A percentile compares a stretch with the other conserved stretches of the same genome.
phyloP scores from a whole-genome alignment of 73 alveolate species.

The Paramecium biaurelia region DNA sequence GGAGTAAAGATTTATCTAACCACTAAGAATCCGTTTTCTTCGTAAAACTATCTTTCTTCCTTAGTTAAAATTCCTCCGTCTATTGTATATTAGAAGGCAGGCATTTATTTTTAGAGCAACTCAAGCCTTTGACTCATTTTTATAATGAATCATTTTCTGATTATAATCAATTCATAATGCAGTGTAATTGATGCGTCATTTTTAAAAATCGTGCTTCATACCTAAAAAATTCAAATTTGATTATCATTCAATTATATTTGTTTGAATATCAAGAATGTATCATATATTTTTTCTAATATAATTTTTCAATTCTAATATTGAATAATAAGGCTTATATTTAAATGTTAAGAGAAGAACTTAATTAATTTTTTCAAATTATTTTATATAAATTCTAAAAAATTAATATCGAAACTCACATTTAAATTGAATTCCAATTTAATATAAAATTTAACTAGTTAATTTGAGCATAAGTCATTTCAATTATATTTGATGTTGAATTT shows the following conservation, averaged over 20 bases:
- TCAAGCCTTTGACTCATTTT: not conserved
- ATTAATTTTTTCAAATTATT: no score
- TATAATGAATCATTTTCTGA: not conserved
- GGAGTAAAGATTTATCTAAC: not conserved
- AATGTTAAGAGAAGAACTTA: not conserved
- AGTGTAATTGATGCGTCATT: not conserved
- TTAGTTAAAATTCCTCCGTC: slow-evolving; percentile 49
- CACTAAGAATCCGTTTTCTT: slow-evolving; percentile 56
- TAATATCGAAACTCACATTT: not conserved
- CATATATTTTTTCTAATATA: not conserved
- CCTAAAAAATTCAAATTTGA: not conserved
- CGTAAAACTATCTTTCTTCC: slow-evolving; percentile 58
- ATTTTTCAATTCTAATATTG: not conserved
- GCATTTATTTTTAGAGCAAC: not conserved
- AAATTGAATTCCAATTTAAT: not conserved
- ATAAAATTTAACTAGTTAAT: no score
- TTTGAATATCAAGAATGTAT: not conserved
- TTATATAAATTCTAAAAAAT: not conserved
- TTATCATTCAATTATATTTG: not conserved
- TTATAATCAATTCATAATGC: not conserved
- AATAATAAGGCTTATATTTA: no score
- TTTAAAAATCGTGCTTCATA: not conserved
- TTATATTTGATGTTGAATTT: not conserved
- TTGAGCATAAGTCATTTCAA: no score
- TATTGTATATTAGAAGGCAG: not conserved